Evolutionary conservation across 768 basidiomycete genomes (phyloP), one percentile per base, ranked within the genome.

Genomic region (Mycena floridula): DNA sequence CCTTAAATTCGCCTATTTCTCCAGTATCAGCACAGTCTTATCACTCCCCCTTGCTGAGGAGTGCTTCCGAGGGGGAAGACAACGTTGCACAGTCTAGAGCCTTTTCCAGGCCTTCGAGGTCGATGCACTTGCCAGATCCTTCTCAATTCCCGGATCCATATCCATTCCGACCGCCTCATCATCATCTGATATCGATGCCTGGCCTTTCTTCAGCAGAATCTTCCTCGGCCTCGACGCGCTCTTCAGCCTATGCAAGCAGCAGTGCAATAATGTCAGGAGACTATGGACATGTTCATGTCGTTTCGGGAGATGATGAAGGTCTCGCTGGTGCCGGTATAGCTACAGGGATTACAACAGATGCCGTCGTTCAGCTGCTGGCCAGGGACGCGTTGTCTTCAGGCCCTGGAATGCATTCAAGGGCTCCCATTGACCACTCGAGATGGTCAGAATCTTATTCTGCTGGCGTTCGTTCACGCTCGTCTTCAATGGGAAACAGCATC

Each of bases 171-270:
- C 63, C 69, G 8, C 76, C 67, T 5, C 77, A 70, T 41, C 65
- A 74, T 36, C 63, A 68, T 43, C 66, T 71, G n/a, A 64, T 68
- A 48, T 65, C 63, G 27, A 67, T 65, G 40, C 63, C 66, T 25
- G 69, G 81, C 13, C 77, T 86, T 43, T 87, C 85, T 3, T 84
- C 84, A 4, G 75, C 76, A 32, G 77, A 78, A 37, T 85, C 89
- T 0, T 82, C 84, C 21, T 79, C 82, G 25, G 71, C 74, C 2
- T 87, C 85, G 4, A 78, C 83, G 6, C 75, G 86, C 40, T 88
- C 87, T 7, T 85, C 85, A 4, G 85, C 86, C 4, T 88, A 88
- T 57, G 84, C 85, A 20, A 82, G 74, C 61, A 82, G 81, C 44
- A 83, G 82, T 60, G 72, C 75, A 16, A 59, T 77, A 36, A 66